Evolutionary conservation across 148 eudicot genomes (phyloP).

Genomic region (Vaccinium macrocarpon): DNA sequence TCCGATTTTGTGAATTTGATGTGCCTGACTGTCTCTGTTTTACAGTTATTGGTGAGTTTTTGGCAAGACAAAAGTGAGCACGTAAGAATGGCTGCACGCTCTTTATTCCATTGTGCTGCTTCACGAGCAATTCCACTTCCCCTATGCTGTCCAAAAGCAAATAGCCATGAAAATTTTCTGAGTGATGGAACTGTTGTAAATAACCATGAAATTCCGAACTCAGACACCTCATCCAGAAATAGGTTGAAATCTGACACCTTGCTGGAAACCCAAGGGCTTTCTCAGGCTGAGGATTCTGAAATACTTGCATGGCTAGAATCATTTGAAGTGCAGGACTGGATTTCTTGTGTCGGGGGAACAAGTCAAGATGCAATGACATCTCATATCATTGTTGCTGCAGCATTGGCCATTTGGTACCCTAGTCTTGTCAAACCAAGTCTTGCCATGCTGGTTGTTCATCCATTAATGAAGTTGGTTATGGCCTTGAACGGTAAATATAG

Average conservation of each 20-base stretch:
- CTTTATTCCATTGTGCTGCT: slow-evolving; percentile 96
- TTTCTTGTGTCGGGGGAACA: slow-evolving; percentile 93
- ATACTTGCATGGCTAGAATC: slow-evolving; percentile 81
- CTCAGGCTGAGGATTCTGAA: slow-evolving; percentile 44
- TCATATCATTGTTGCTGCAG: slow-evolving; percentile 92
- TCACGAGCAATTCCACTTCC: slow-evolving; percentile 88
- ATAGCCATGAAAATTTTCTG: slow-evolving; percentile 22
- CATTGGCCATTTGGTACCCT: slow-evolving; percentile 92
- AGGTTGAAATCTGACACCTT: slow-evolving; percentile 24
- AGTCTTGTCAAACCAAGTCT: slow-evolving; percentile 85
- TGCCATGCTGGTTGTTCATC: slow-evolving; percentile 69
- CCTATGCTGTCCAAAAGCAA: slow-evolving; percentile 43
- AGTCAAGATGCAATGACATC: slow-evolving; percentile 97
- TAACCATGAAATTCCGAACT: slow-evolving; percentile 20
- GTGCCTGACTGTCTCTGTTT: slow-evolving; percentile 14
- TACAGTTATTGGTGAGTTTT: slow-evolving; percentile 87
- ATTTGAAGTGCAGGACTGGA: slow-evolving; percentile 90
- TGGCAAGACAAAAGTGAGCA: slow-evolving; percentile 98
- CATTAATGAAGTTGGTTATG: slow-evolving; percentile 81
- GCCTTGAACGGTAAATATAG: slow-evolving; percentile 93
- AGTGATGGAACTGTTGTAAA: slow-evolving; percentile 27
- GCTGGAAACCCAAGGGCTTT: slow-evolving; percentile 24
- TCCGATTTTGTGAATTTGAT: slow-evolving; percentile 5
- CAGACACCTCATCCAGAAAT: slow-evolving; percentile 17
- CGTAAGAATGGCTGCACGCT: slow-evolving; percentile 91